Base-by-base conservation (phyloP, 352 stramenopile genomes). In the Phytopythium cucurbitacearum region DNA sequence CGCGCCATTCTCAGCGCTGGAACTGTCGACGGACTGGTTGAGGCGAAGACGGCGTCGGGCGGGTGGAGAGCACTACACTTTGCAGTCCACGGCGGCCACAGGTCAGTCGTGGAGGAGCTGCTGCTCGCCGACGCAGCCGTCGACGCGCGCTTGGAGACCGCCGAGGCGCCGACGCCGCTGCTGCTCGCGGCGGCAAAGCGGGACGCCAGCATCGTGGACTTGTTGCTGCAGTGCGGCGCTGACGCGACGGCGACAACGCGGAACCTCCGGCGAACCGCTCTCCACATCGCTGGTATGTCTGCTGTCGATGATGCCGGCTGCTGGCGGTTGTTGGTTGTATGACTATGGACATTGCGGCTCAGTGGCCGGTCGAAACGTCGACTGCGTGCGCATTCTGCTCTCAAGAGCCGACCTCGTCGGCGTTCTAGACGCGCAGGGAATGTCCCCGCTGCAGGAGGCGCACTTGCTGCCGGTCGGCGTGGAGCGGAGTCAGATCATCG, bases 41-140 rank as follows among this genome's bases (percentile, higher is more conserved):
- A 66, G 34, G 57, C 52, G 4, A 52, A 58, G 4, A 44, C 51
- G 21, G 41, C 44, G 37, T 40, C 44, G 47, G 70, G 70, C 12
- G 70, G 64, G 4, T 80, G 70, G 70, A 40, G 64, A 6, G 55
- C 70, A n/a, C 55, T 80, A 3, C 70, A 80, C 39, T 53, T 75
- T 11, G 70, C 70, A n/a, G 59, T 56, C 43, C 54, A 35, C 36
- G 44, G 52, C 6, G 57, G 59, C 15, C 64, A 75, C 40, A 7
- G 72, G 28, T 16, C 34, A n/a, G 64, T 53, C 3, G 64, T 80
- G 7, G 61, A 71, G 28, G 70, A 80, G 35, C 47, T 80, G 3
- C 39, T 76, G 5, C 43, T 75, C 7, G 60, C 57, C 4, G 56
- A 61, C 12, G 67, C 57, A 15, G 59, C 75, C 28, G 46, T 75